These are phyloP conservation scores for Pinus taeda DNA, from an alignment of 75 land plant species.

Conservation along the genomic window DNA sequence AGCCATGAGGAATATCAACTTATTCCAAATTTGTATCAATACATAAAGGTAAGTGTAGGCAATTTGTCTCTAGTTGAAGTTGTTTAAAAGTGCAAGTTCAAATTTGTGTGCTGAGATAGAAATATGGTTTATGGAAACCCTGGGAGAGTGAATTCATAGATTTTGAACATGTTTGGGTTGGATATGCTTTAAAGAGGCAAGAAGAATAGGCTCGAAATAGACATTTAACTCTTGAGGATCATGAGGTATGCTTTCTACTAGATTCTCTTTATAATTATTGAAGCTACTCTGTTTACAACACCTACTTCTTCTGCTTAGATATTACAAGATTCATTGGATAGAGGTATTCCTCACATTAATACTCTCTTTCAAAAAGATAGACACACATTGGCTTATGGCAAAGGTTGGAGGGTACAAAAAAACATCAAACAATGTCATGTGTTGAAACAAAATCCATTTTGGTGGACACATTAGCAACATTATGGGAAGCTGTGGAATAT, in stretches of 20 bases:
- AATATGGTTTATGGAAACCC: slow-evolving; percentile 51
- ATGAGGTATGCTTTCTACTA: slow-evolving; percentile 55
- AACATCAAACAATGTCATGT: slow-evolving; percentile 99
- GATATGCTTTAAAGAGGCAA: slow-evolving; percentile 96
- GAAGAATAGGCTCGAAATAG: slow-evolving; percentile 99
- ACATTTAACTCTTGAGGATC: slow-evolving; percentile 94
- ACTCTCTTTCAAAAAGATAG: slow-evolving; percentile 98
- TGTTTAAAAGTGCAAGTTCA: neutral
- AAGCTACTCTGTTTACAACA: neutral
- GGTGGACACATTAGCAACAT: slow-evolving; percentile 99
- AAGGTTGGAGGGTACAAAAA: slow-evolving; percentile 98
- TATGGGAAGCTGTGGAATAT: slow-evolving; percentile 99
- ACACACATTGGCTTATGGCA: slow-evolving; percentile 97
- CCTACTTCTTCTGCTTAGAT: neutral
- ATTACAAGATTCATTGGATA: slow-evolving; percentile 93
- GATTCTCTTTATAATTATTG: neutral
- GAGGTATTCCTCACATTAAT: slow-evolving; percentile 97
- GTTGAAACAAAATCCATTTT: slow-evolving; percentile 97
- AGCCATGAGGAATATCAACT: slow-evolving; percentile 99
- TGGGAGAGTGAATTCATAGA: slow-evolving; percentile 99
- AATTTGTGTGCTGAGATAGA: neutral
- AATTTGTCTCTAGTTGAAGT: neutral
- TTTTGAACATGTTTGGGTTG: slow-evolving; percentile 99
- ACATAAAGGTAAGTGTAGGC: slow-evolving; percentile 61
- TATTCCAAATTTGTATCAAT: slow-evolving; percentile 97